Evolutionary conservation across 768 basidiomycete species (phyloP), one percentile per base, ranked within the genome.

Genomic region (Boletus edulis): DNA sequence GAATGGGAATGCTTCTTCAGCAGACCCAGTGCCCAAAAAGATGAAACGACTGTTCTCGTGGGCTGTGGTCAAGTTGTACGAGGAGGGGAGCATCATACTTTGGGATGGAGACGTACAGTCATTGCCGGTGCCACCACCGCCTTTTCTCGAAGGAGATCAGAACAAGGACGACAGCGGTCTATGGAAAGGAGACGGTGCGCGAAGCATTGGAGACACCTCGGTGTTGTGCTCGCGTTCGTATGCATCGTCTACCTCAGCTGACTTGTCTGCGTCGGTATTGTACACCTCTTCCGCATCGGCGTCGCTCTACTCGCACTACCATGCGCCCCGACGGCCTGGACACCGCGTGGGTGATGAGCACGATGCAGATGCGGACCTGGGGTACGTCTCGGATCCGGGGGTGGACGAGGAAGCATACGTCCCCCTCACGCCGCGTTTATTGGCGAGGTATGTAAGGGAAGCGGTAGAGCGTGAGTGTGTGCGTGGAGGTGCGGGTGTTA

Each of bases 21-120:
- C 41, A 3, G 73, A 48, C 60, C 71, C 60, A 51, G 67, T 50
- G 65, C 68, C 34, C 55, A 69, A 57, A 24, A 84, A 84, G 69
- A 80, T 82, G 69, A 89, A 89, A 63, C 78, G 86, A 10, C 75
- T 92, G 3, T 92, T 89, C 69, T 69, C 73, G 18, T 82, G 80
- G 75, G 84, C 85, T 0, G 74, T 91, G 49, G 73, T 81, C 18
- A 79, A 84, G 64, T 71, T 91, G 20, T 75, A 83, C 46, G 76
- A 82, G 51, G 89, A 91, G 54, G 91, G 90, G n/a, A 82, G 79
- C 52, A 82, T 91, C 54, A 76, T 90, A 1, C 68, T 88, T 4
- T 89, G 87, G 84, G 84, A 88, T 54, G 87, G 87, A 0, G 82
- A 85, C 4, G 72, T 75, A 14, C 75, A 76, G 11, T 65, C 75